Base-by-base conservation (phyloP, 768 basidiomycete species). In the Hemileccinum rubropunctum region DNA sequence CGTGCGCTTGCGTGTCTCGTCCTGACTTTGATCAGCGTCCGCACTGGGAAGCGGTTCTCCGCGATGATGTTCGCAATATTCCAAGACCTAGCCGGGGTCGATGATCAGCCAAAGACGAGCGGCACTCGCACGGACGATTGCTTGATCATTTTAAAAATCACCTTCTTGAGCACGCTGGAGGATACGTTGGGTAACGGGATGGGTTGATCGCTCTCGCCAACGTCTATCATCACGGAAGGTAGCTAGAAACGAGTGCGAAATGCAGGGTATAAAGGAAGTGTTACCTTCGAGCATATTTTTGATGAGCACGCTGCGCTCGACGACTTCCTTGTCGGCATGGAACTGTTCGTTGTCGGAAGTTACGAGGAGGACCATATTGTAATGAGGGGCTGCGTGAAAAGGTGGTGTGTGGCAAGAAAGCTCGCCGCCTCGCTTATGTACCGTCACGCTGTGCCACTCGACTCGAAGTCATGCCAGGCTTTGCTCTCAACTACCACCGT, bases 201-300 rank as follows among this genome's bases (percentile, higher is more conserved):
- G 49, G 94, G 85, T 63, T 94, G 88, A 73, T 95, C 91, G 55
- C 83, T 85, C 73, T 97, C 95, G 60, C 92, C 94, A 48, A 95
- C 87, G 73, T 98, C 94, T 97, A 60, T 49, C 56, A 41, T 26
- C 34, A 34, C 23, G 23, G 42, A 28, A 37, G 48, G 42, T 27
- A 20, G 43, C 27, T 50, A 13, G 39, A 23, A 38, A 33, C 32
- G 15, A 28, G 41, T n/a, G 21, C 18, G 23, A 23, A 15, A 34
- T 17, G 39, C 6, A 8, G 33, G 6, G 9, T 30, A 46, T 32
- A 35, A 53, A 45, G 44, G 14, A 35, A 11, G 43, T 33, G 45
- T 61, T 50, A 91, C 97, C 97, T 73, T 98, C 97, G 46, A 98
- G 88, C 97, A 99, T 98, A 78, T 97, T 95, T 80, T 95, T 97